Evolutionary conservation across 139 green algal species (phyloP).

Genomic region (Tetradesmus obliquus): DNA sequence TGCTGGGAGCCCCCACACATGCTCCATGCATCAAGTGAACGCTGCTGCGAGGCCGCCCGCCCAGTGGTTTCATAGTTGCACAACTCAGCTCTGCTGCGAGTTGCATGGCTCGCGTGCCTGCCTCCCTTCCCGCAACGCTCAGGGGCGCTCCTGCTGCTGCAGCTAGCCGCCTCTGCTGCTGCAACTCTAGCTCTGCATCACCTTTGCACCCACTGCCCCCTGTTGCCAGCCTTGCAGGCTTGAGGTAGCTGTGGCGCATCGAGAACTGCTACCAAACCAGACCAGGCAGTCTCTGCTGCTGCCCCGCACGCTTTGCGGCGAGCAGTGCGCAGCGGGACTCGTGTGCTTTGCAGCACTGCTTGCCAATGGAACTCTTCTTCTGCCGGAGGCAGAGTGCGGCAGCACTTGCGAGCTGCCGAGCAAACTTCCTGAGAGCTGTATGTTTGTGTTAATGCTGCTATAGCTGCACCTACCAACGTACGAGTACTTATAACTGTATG

Average conservation of each 20-base stretch:
- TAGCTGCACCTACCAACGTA: neutral
- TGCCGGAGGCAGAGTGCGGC: neutral
- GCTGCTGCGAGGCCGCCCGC: neutral
- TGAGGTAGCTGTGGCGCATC: neutral
- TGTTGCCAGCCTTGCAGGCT: neutral
- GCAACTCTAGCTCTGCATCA: neutral
- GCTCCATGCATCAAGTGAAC: neutral
- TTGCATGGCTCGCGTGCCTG: neutral
- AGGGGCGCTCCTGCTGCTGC: neutral
- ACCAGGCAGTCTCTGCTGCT: neutral
- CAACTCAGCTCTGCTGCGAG: neutral
- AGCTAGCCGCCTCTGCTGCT: neutral
- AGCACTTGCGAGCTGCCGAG: neutral
- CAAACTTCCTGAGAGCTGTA: neutral
- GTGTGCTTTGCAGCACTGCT: conserved; percentile 4
- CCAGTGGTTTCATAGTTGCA: neutral
- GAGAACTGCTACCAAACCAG: neutral
- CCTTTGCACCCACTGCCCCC: neutral
- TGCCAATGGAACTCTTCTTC: neutral
- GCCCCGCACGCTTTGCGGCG: neutral
- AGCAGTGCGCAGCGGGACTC: neutral
- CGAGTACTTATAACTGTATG: neutral
- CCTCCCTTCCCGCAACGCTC: neutral
- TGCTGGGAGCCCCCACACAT: neutral
- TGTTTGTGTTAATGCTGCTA: neutral